Percentiles rank a stretch among this genome's conserved stretches.
These are phyloP conservation scores for Cichorium intybus DNA, from an alignment of 140 eudicot species.

Conservation along the genomic window DNA sequence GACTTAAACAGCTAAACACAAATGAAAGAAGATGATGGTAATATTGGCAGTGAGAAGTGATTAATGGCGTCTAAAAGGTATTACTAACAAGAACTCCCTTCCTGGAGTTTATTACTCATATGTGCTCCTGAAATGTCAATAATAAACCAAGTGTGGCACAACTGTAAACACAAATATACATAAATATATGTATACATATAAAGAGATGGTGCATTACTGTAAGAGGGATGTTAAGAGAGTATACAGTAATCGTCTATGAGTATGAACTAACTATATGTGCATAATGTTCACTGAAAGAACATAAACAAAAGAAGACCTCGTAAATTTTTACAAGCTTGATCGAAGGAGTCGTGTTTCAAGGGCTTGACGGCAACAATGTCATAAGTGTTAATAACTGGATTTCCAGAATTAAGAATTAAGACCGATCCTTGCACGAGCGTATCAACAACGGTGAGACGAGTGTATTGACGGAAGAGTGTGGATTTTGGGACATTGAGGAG, in stretches of 20 bases:
- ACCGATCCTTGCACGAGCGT: slow-evolving; percentile 49
- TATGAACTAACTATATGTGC: not conserved
- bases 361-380: slow-evolving; percentile 83
- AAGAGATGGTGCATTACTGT: slow-evolving; percentile 3
- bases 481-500: too few relatives aligned
- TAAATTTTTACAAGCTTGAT: slow-evolving; percentile 65
- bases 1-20: not conserved
- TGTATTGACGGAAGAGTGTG: slow-evolving; percentile 83
- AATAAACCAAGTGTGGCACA: slow-evolving; percentile 19
- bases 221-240: not conserved
- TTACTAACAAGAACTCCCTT: slow-evolving; percentile 83
- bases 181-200: not conserved
- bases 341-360: slow-evolving; percentile 61
- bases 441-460: slow-evolving; percentile 72
- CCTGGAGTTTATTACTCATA: slow-evolving; percentile 35
- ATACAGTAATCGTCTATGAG: not conserved
- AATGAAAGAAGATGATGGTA: not conserved
- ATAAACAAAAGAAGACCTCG: slow-evolving; percentile 42
- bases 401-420: slow-evolving; percentile 73
- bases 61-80: slow-evolving; percentile 2
- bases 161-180: not conserved
- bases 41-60: slow-evolving; percentile 11
- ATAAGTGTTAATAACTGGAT: slow-evolving; percentile 66
- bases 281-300: not conserved
- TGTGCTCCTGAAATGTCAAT: slow-evolving; percentile 25